Conservation (phyloP, 768 basidiomycete genomes). For the Pisolithus orientalis region DNA sequence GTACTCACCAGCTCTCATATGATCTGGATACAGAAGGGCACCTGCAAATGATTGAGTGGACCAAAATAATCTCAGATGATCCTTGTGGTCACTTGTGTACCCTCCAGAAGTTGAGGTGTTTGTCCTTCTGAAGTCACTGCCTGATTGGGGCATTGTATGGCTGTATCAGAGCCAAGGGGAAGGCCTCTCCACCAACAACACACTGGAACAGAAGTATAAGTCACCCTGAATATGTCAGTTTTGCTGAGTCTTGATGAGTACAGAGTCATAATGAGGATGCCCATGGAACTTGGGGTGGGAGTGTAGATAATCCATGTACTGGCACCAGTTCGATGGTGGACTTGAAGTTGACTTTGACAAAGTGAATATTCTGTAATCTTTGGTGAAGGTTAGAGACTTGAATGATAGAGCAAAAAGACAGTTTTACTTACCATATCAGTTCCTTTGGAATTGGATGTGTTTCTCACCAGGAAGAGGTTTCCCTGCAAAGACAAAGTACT, state of each 20-base stretch:
- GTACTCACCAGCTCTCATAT: conserved; percentile 9
- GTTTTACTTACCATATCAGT: neutral
- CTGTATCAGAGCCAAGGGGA: neutral
- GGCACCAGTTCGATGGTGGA: conserved; percentile 24
- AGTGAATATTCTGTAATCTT: conserved; percentile 22
- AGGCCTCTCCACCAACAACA: neutral
- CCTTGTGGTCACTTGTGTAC: neutral
- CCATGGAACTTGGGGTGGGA: conserved; percentile 26
- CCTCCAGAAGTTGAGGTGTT: neutral
- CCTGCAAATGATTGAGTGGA: neutral
- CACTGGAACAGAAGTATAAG: conserved; percentile 16
- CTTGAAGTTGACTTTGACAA: conserved; percentile 22
- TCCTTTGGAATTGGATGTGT: neutral
- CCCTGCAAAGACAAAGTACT: neutral
- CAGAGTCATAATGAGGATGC: conserved; percentile 19
- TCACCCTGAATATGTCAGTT: conserved; percentile 11
- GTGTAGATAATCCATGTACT: conserved; percentile 19
- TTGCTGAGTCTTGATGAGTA: neutral
- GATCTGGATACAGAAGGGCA: neutral
- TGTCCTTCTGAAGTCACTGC: neutral
- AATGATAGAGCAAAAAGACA: too few relatives aligned
- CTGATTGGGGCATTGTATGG: neutral
- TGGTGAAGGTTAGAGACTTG: neutral
- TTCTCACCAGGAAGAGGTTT: neutral
- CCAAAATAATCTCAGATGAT: neutral